phyloP scores from a whole-genome alignment of 148 eudicot genomes.

The Tetragonia tetragonoides region DNA sequence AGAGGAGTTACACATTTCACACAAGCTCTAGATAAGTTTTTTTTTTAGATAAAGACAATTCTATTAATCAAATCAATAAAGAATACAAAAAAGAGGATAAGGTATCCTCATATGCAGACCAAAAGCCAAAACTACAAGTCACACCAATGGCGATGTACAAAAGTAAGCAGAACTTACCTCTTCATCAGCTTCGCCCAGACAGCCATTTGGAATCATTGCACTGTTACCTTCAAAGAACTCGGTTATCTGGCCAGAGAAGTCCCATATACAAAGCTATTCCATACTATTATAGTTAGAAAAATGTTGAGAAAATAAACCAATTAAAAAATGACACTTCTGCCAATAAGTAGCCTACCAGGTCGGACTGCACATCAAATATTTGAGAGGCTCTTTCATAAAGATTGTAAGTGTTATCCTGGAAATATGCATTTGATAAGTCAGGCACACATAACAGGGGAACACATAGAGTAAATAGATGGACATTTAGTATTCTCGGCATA shows the following conservation, averaged over 20 bases:
- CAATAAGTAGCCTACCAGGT: slow-evolving; percentile 45
- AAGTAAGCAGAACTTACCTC: slow-evolving; percentile 55
- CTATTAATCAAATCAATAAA: too few species aligned
- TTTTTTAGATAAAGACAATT: too few species aligned
- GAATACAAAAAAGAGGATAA: too few species aligned
- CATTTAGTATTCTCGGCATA: neutral
- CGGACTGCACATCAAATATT: slow-evolving; percentile 46
- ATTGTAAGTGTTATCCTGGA: slow-evolving; percentile 54
- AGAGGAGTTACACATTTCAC: too few species aligned
- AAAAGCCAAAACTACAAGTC: too few species aligned
- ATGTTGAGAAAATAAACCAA: neutral
- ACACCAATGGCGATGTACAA: too few species aligned
- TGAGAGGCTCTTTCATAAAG: slow-evolving; percentile 51
- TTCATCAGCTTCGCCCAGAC: slow-evolving; percentile 32
- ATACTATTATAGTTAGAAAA: slow-evolving; percentile 21
- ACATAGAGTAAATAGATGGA: neutral
- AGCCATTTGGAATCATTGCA: slow-evolving; percentile 20
- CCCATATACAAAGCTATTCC: slow-evolving; percentile 67
- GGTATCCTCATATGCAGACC: too few species aligned
- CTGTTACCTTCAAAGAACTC: slow-evolving; percentile 36
- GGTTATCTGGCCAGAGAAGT: slow-evolving; percentile 71
- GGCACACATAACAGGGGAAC: neutral
- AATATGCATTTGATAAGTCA: slow-evolving; percentile 23
- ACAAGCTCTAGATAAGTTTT: too few species aligned
- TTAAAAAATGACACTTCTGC: neutral